Conservation (phyloP, 2,329 filamentous ascomycete species). For the Apiospora hydei region DNA sequence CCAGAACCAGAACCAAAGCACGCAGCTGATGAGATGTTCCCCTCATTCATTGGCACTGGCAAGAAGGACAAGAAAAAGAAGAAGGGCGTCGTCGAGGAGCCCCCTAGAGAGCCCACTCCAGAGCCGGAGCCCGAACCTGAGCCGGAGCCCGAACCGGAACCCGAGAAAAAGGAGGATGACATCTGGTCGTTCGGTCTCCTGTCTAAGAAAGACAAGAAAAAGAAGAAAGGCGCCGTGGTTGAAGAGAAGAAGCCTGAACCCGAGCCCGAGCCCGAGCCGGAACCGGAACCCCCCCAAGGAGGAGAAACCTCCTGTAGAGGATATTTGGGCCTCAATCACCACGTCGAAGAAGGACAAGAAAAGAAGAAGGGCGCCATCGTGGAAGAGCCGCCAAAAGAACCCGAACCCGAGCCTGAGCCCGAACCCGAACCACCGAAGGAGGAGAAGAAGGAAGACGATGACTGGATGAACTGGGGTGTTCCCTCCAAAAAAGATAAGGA, state of each 20-base stretch:
- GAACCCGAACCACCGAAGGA: conserved; percentile 34
- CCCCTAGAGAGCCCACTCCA: conserved; percentile 27
- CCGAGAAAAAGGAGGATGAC: conserved; percentile 30
- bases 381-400: conserved; percentile 25
- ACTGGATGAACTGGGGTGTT: conserved; percentile 13
- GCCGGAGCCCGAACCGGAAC: conserved; percentile 42
- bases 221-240: conserved; percentile 3
- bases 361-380: conserved; percentile 30
- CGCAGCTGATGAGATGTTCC: conserved; percentile 22
- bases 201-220: conserved; percentile 33
- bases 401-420: conserved; percentile 26
- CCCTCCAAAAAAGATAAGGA: conserved; percentile 27
- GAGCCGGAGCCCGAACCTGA: conserved; percentile 39
- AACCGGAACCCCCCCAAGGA: conserved; percentile 14
- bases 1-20: conserved; percentile 24
- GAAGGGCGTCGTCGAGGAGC: conserved; percentile 33
- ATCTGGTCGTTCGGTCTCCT: conserved; percentile 24
- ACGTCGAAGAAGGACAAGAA: conserved; percentile 27
- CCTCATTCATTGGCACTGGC: conserved; percentile 26
- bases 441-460: conserved; percentile 29
- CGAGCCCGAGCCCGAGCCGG: conserved; percentile 19
- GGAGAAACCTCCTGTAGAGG: conserved; percentile 23
- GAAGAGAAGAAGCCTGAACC: conserved; percentile 20
- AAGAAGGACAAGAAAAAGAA: conserved; percentile 45
- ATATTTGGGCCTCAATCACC: neutral